Evolutionary conservation across 2,329 filamentous ascomycete genomes (phyloP), one percentile per base, ranked within the genome.

Genomic region (Polytolypa hystricis): DNA sequence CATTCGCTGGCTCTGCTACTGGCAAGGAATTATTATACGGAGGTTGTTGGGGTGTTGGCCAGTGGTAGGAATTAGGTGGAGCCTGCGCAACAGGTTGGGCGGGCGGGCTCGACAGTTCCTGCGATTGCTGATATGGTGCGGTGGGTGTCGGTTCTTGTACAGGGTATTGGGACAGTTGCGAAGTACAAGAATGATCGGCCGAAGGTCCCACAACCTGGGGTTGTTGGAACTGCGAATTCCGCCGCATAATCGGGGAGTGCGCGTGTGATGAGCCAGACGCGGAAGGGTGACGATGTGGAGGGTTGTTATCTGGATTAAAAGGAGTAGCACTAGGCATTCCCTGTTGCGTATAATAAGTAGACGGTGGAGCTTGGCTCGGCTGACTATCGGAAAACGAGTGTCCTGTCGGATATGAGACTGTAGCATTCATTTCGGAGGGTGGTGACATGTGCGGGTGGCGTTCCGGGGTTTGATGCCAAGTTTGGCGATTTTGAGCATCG

Each of bases 11-110:
- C n/a, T n/a, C n/a, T n/a, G 56, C 58, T 86, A 43, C 89, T 67
- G 57, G 89, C 84, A 58, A 91, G 89, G 51, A 91, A 61, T 40
- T 77, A 81, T 60, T 89, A 83, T 58, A 89, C 83, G 31, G 80
- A 53, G 68, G 54, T 47, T 70, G 64, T 28, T 65, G 60, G 38
- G 57, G 54, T 30, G 72, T 53, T 35, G 73, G 75, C 18, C 73
- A 69, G 7, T 25, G 21, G n/a, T 25, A 25, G 54, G 79, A 74
- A 41, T 78, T 56, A 45, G 33, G 43, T 31, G 41, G 40, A 17
- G 39, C 40, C 35, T 64, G 65, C 17, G 35, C 20, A 12, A 16
- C 14, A 7, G 28, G 15, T 14, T 7, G 7, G 7, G 8, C 28
- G 7, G 11, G 28, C 11, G 28, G 28, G 14, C 12, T 34, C 21